phyloP scores from a whole-genome alignment of 2,329 filamentous ascomycete genomes.

The Arachnomyces sp. region DNA sequence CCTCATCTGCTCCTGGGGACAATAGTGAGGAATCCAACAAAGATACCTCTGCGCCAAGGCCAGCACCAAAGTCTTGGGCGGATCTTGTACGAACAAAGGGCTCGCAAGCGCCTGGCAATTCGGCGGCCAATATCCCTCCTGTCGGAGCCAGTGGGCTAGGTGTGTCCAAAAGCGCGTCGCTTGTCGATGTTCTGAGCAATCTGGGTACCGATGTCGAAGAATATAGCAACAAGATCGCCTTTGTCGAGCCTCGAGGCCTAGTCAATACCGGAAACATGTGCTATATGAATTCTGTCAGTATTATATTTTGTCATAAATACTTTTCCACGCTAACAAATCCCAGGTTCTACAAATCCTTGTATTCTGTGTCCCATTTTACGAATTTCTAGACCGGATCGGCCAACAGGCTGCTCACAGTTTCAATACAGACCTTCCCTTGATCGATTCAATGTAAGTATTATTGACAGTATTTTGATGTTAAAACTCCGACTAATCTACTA shows the following conservation, averaged over 20 bases:
- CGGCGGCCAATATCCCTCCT: conserved; percentile 1
- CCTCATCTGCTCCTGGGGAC: conserved; percentile 1
- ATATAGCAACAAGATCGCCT: conserved; percentile 58
- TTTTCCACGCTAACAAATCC: conserved; percentile 26
- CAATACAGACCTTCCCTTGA: conserved; percentile 86
- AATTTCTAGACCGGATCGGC: conserved; percentile 81
- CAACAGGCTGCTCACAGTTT: conserved; percentile 82
- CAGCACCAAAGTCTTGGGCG: conserved; percentile 60
- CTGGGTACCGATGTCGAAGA: conserved; percentile 60
- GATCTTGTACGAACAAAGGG: conserved; percentile 54
- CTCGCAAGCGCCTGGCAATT: no score
- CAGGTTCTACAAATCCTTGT: conserved; percentile 92
- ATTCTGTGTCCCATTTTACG: conserved; percentile 89
- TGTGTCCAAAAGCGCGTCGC: conserved; percentile 50
- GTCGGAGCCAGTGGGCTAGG: conserved; percentile 31
- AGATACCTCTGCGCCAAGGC: conserved; percentile 16
- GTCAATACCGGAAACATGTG: conserved; percentile 99
- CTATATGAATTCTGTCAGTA: conserved; percentile 96
- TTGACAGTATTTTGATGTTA: background rate
- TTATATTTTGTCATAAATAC: background rate
- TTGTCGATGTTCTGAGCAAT: conserved; percentile 68
- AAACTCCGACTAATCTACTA: conserved; percentile 11
- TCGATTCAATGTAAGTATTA: conserved; percentile 79
- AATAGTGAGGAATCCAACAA: background rate
- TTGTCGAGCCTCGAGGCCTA: conserved; percentile 85